These are phyloP conservation scores for Mrakiaceae sp. DNA, from an alignment of 1,284 basidiomycete genomes.

Conservation along the genomic window DNA sequence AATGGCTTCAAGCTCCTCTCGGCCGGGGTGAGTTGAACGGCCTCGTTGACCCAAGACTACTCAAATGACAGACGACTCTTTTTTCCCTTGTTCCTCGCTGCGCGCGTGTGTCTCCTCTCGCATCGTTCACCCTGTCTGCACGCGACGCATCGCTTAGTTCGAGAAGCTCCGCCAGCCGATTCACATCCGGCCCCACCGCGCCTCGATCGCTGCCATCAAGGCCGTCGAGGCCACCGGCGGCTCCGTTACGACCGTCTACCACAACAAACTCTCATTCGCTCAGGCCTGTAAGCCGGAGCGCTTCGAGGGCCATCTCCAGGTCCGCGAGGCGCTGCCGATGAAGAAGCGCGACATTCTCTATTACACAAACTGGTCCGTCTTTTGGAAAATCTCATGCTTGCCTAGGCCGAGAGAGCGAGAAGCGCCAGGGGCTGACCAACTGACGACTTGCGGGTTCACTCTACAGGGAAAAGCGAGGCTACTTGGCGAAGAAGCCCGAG, in stretches of 20 bases:
- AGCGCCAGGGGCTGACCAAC: neutral
- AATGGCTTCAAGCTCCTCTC: constrained; percentile 80
- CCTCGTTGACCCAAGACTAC: neutral
- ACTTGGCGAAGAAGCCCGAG: constrained; percentile 10
- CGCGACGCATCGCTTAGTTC: constrained; percentile 20
- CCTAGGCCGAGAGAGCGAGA: neutral
- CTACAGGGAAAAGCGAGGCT: constrained; percentile 16
- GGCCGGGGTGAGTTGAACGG: neutral
- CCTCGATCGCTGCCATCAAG: constrained; percentile 71
- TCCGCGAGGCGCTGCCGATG: constrained; percentile 64
- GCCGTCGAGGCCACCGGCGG: constrained; percentile 77
- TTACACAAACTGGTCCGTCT: constrained; percentile 16
- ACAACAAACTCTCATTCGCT: constrained; percentile 72
- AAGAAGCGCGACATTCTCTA: constrained; percentile 60
- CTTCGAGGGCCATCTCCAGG: constrained; percentile 48
- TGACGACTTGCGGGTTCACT: neutral
- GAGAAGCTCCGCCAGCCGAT: constrained; percentile 59
- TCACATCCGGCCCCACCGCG: constrained; percentile 71
- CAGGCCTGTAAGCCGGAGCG: constrained; percentile 56
- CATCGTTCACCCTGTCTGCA: neutral
- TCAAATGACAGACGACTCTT: constrained; percentile 7
- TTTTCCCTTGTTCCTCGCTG: neutral
- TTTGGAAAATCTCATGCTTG: neutral
- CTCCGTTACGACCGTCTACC: constrained; percentile 78
- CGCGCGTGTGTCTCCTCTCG: constrained; percentile 20